phyloP scores from a whole-genome alignment of 169 alveolate species.

The Cyclospora cayetanensis region DNA sequence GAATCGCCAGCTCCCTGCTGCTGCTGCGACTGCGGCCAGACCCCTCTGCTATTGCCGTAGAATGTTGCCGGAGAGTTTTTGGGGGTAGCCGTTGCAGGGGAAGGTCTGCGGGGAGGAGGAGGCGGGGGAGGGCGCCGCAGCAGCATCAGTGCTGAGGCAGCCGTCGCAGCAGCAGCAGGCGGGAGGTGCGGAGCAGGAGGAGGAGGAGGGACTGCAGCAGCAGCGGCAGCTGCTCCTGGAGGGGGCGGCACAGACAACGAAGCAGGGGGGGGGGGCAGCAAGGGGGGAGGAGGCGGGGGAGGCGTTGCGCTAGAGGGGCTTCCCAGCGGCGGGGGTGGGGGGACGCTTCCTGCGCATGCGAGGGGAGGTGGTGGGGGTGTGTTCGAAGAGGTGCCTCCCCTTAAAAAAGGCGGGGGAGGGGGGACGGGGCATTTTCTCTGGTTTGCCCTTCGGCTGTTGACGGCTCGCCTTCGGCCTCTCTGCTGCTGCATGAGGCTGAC shows the following conservation, averaged over 20 bases:
- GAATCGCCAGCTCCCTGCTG: neutral
- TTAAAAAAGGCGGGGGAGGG: neutral
- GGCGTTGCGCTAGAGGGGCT: neutral
- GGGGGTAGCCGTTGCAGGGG: neutral
- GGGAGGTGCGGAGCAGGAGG: neutral
- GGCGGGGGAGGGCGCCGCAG: neutral
- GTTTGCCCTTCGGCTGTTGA: too few relatives aligned
- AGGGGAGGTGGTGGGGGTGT: neutral
- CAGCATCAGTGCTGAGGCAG: neutral
- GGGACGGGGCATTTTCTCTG: too few relatives aligned
- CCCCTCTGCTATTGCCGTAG: neutral
- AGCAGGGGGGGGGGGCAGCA: neutral
- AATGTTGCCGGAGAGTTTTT: neutral
- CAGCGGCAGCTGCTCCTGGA: neutral
- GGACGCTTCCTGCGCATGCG: neutral
- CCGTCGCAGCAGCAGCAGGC: neutral
- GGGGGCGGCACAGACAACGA: neutral
- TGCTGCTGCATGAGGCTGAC: too few relatives aligned
- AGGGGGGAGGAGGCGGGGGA: neutral
- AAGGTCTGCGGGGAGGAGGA: neutral
- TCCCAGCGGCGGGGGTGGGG: neutral
- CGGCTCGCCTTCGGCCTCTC: too few relatives aligned
- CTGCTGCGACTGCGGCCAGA: neutral
- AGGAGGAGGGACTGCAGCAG: neutral
- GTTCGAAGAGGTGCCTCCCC: neutral